Base-by-base conservation (phyloP, 75 land plant species). In the Adiantum capillusveneris region DNA sequence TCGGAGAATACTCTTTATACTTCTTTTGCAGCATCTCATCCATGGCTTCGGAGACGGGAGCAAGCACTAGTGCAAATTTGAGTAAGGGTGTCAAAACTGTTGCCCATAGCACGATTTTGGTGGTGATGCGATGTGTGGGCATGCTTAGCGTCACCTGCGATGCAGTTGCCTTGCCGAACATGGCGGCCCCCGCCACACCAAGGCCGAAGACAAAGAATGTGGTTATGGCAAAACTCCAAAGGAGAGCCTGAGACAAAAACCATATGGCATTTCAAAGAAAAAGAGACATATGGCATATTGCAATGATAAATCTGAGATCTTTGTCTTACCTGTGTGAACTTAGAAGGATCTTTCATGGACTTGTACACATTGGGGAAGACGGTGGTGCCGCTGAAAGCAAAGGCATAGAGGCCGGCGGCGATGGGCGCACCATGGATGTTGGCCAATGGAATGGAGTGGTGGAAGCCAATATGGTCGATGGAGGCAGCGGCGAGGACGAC, bases 311-410 rank as follows among this genome's bases (percentile, higher is more conserved):
- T n/a, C n/a, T n/a, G n/a, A n/a, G n/a, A n/a, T n/a, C 2, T 16
- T 1, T 1, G 21, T 59, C n/a, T n/a, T 30, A 65, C 68, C 29
- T 61, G 63, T 26, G 49, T 27, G 42, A 67, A 67, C 31, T 31
- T 45, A 18, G 63, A 44, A 39, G 69, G 69, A n/a, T 58, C 62
- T 30, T 67, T 67, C 69, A 67, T 67, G 31, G 69, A 67, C 26
- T 36, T 19, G 64, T 60, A 67, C 16, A 67, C 44, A 6, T 42
- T 60, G 13, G 69, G 69, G 17, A 67, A 67, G 19, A 60, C 31
- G n/a, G 51, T 48, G 25, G 65, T 62, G 21, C 63, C 69, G 41
- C 66, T 62, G 65, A 28, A 67, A 25, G 39, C 34, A 65, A 67
- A 67, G 28, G 66, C 62, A 45, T 67, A 67, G 25, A 67, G 62